A percentile compares a stretch with the other conserved stretches of the same genome.
phyloP scores from a whole-genome alignment of 1,284 basidiomycete genomes.

The Ceratorhiza oryzae-sativae region DNA sequence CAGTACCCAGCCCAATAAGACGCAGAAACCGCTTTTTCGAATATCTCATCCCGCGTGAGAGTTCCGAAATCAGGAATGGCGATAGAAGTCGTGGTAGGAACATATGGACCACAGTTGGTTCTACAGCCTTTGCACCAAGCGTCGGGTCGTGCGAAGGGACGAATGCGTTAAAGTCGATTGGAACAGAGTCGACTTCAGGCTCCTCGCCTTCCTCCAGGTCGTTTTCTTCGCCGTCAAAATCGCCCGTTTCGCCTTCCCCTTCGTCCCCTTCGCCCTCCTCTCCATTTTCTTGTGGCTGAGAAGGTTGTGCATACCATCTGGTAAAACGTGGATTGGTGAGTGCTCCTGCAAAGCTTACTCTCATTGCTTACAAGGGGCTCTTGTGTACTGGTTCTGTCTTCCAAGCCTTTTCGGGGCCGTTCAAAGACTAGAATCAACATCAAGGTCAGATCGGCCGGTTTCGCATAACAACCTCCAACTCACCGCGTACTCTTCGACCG shows the following conservation, averaged over 20 bases:
- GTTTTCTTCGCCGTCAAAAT: conserved; percentile 43
- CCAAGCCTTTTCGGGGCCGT: conserved; percentile 74
- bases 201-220: conserved; percentile 42
- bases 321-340: conserved; percentile 17
- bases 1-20: conserved; percentile 87
- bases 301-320: conserved; percentile 28
- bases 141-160: conserved; percentile 72
- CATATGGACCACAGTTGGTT: conserved; percentile 41
- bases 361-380: conserved; percentile 66
- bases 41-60: conserved; percentile 73
- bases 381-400: conserved; percentile 70
- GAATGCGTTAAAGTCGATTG: conserved; percentile 71
- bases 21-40: conserved; percentile 70
- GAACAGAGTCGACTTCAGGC: conserved; percentile 58
- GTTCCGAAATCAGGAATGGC: conserved; percentile 45
- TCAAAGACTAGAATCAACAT: conserved; percentile 58
- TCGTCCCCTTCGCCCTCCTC: conserved; percentile 39
- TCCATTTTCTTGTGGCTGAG: conserved; percentile 21
- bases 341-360: conserved; percentile 1
- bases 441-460: background rate
- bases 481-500: conserved; percentile 77
- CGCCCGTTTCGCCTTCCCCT: conserved; percentile 25
- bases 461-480: conserved; percentile 40
- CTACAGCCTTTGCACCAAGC: conserved; percentile 47
- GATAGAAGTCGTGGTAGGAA: conserved; percentile 50